Conservation (phyloP, 2,329 filamentous ascomycete species). For the Curvularia lunata region DNA sequence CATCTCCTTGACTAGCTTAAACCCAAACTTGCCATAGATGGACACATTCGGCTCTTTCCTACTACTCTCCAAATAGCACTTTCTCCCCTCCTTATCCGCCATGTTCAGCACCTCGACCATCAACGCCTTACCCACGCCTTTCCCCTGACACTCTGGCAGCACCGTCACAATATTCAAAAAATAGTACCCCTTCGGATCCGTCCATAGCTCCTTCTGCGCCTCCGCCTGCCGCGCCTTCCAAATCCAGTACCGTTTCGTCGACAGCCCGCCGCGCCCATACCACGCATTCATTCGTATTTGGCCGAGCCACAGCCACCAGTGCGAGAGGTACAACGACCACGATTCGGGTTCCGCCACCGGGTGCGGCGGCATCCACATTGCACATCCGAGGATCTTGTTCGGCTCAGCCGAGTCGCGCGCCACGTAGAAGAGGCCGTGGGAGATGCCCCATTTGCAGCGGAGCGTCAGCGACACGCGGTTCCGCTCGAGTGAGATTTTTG, state of each 20-base stretch:
- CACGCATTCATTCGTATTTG: slow-evolving; percentile 72
- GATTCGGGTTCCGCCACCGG: slow-evolving; percentile 56
- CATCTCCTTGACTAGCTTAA: slow-evolving; percentile 69
- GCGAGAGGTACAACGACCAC: slow-evolving; percentile 68
- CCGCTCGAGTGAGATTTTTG: slow-evolving; percentile 44
- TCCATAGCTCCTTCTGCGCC: slow-evolving; percentile 69
- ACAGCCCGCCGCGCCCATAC: slow-evolving; percentile 72
- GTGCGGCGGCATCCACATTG: slow-evolving; percentile 73
- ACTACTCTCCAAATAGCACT: slow-evolving; percentile 74
- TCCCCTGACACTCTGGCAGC: slow-evolving; percentile 67
- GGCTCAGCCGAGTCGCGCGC: slow-evolving; percentile 63
- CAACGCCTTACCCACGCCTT: slow-evolving; percentile 68
- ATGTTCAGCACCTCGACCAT: slow-evolving; percentile 67
- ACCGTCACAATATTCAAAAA: slow-evolving; percentile 80
- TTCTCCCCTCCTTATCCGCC: slow-evolving; percentile 69
- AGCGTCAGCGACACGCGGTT: slow-evolving; percentile 55
- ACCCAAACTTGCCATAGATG: slow-evolving; percentile 75
- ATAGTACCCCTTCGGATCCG: slow-evolving; percentile 71
- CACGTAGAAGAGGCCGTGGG: slow-evolving; percentile 72
- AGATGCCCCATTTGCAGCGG: slow-evolving; percentile 73
- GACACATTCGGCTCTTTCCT: slow-evolving; percentile 70
- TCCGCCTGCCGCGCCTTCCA: slow-evolving; percentile 72
- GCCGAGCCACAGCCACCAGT: slow-evolving; percentile 69
- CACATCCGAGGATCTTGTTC: slow-evolving; percentile 68
- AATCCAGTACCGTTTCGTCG: slow-evolving; percentile 71